These are phyloP conservation scores for Brassica juncea DNA, from an alignment of 345 rosid species.

Conservation along the genomic window DNA sequence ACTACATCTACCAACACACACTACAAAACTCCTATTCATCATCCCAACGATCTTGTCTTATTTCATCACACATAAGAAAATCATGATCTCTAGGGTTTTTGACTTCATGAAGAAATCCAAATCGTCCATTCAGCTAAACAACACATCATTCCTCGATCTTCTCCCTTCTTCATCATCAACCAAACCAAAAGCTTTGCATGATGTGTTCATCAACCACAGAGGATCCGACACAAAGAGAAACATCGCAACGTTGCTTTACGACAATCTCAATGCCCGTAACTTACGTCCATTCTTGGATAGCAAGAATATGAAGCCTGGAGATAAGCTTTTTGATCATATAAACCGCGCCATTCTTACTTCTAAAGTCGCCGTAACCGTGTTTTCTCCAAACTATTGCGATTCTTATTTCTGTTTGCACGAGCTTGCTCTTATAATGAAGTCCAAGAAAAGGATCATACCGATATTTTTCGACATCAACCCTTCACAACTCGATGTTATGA, in stretches of 20 bases:
- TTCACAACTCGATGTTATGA: slow-evolving; percentile 53
- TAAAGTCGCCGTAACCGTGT: slow-evolving; percentile 58
- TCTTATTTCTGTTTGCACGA: slow-evolving; percentile 73
- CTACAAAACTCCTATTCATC: slow-evolving; percentile 3
- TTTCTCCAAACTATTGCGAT: slow-evolving; percentile 63
- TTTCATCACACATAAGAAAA: slow-evolving; percentile 4
- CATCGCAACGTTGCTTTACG: slow-evolving; percentile 60
- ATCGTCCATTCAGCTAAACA: slow-evolving; percentile 20
- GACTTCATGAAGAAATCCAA: slow-evolving; percentile 38
- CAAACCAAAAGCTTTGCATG: slow-evolving; percentile 34
- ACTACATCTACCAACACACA: not conserved
- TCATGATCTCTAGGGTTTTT: slow-evolving; percentile 38
- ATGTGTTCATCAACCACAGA: slow-evolving; percentile 80
- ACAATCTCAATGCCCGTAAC: slow-evolving; percentile 47
- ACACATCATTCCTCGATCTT: slow-evolving; percentile 16
- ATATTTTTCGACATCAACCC: slow-evolving; percentile 77
- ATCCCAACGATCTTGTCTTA: not conserved
- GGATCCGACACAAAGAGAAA: slow-evolving; percentile 68
- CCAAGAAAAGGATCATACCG: slow-evolving; percentile 66
- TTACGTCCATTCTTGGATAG: slow-evolving; percentile 64
- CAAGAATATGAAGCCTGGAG: slow-evolving; percentile 79
- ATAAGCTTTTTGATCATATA: slow-evolving; percentile 65
- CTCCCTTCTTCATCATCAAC: slow-evolving; percentile 20
- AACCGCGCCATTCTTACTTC: slow-evolving; percentile 51
- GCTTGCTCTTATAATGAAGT: slow-evolving; percentile 69